phyloP scores from a whole-genome alignment of 1,139 yeast genomes.

The Kazachstania sp. region DNA sequence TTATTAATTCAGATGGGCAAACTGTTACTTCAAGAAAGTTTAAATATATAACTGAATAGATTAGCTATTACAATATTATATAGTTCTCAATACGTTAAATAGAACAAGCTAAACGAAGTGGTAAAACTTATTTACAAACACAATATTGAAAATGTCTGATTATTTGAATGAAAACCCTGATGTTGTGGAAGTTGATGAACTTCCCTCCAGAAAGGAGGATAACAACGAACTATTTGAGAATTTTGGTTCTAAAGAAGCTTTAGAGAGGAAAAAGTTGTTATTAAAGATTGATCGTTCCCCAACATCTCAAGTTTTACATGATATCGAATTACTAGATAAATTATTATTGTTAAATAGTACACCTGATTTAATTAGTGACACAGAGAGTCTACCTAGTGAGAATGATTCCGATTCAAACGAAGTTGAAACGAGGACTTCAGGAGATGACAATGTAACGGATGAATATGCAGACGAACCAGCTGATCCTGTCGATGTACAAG shows the following conservation, averaged over 20 bases:
- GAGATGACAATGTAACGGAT: slow-evolving; percentile 7
- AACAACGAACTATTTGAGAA: slow-evolving; percentile 17
- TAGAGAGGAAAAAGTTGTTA: slow-evolving; percentile 24
- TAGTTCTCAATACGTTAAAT: too few relatives aligned
- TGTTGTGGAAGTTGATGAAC: slow-evolving; percentile 61
- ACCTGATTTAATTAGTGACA: slow-evolving; percentile 21
- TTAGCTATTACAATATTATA: too few relatives aligned
- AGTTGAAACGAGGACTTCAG: slow-evolving; percentile 7
- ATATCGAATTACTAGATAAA: slow-evolving; percentile 23
- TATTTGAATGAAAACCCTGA: slow-evolving; percentile 91
- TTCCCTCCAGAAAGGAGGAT: slow-evolving; percentile 56
- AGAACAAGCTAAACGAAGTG: too few relatives aligned
- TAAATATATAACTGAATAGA: too few relatives aligned
- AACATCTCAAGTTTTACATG: slow-evolving; percentile 20
- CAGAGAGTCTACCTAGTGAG: slow-evolving; percentile 14
- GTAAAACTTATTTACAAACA: too few relatives aligned
- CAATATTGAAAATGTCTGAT: slow-evolving; percentile 41
- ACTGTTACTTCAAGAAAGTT: too few relatives aligned
- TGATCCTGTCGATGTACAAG: slow-evolving; percentile 74
- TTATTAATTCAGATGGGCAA: too few relatives aligned
- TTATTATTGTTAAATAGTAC: slow-evolving; percentile 16
- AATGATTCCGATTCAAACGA: slow-evolving; percentile 6
- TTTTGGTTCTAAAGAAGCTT: slow-evolving; percentile 18
- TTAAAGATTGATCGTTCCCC: slow-evolving; percentile 20
- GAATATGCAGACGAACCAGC: slow-evolving; percentile 35